These are phyloP conservation scores for Xylaria bambusicola DNA, from an alignment of 495 filamentous ascomycete species.

Conservation along the genomic window DNA sequence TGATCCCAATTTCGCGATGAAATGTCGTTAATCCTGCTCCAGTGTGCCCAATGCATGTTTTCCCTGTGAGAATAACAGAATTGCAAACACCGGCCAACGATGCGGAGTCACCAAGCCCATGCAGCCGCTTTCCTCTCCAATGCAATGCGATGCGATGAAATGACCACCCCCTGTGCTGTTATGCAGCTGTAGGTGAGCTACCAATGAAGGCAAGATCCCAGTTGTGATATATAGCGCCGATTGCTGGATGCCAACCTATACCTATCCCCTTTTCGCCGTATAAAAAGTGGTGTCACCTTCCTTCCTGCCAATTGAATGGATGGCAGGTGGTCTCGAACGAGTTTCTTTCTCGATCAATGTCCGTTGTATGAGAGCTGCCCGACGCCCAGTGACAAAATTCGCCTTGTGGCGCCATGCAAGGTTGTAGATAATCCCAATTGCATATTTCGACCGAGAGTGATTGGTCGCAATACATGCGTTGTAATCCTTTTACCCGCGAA, in stretches of 20 bases:
- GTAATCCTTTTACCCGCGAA: slow-evolving; percentile 8
- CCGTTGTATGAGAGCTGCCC: background rate
- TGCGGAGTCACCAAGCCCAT: slow-evolving; percentile 16
- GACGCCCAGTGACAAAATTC: slow-evolving; percentile 12
- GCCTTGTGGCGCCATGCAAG: slow-evolving; percentile 5
- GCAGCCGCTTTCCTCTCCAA: slow-evolving; percentile 15
- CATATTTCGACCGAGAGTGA: slow-evolving; percentile 10
- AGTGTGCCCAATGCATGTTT: background rate
- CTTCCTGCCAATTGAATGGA: background rate
- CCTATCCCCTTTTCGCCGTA: slow-evolving; percentile 17
- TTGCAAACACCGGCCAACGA: slow-evolving; percentile 15
- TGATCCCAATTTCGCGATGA: slow-evolving; percentile 1
- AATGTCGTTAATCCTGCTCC: background rate
- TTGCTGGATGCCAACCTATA: slow-evolving; percentile 9
- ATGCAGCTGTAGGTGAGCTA: background rate
- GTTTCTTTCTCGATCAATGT: slow-evolving; percentile 9
- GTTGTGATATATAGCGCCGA: slow-evolving; percentile 19
- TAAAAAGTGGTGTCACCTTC: slow-evolving; percentile 5
- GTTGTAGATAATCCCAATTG: slow-evolving; percentile 1
- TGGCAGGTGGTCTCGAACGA: background rate
- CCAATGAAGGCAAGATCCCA: slow-evolving; percentile 14
- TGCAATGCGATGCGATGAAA: slow-evolving; percentile 21
- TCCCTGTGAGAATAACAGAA: slow-evolving; percentile 3
- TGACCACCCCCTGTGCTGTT: background rate
- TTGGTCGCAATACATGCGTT: slow-evolving; percentile 16